Evolutionary conservation across 257 asterid genomes (phyloP).

Genomic region (Coffea eugenioides): DNA sequence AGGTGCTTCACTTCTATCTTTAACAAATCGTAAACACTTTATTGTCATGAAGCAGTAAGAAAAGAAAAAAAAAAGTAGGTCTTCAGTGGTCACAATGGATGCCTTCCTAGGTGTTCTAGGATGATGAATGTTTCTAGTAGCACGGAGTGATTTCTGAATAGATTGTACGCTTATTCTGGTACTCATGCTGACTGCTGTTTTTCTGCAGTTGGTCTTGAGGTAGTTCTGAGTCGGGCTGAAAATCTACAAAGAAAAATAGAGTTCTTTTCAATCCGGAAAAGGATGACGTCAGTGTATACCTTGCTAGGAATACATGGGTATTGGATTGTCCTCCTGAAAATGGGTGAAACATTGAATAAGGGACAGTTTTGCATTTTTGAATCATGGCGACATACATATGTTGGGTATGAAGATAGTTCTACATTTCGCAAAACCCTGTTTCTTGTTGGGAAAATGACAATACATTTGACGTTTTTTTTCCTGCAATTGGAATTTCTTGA

Average conservation of each 20-base stretch:
- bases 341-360: not conserved
- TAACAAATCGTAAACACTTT: too few species aligned
- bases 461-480: not conserved
- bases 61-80: too few species aligned
- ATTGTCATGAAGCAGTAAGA: not conserved
- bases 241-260: not conserved
- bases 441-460: not conserved
- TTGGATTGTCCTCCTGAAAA: not conserved
- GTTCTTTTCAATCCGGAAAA: not conserved
- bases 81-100: too few species aligned
- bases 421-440: not conserved
- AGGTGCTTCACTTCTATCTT: constrained; percentile 38
- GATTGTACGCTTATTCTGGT: not conserved
- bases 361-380: not conserved
- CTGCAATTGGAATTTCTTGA: not conserved
- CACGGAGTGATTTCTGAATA: not conserved
- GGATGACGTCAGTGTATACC: not conserved
- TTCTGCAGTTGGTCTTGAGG: not conserved
- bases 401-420: not conserved
- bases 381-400: not conserved
- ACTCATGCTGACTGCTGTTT: not conserved
- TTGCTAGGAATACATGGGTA: not conserved
- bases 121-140: not conserved
- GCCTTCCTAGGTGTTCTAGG: too few species aligned
- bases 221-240: not conserved